A percentile compares a stretch with the other conserved stretches of the same genome.
Evolutionary conservation across 1,284 basidiomycete genomes (phyloP).

Genomic region (Marasmius fiardii): DNA sequence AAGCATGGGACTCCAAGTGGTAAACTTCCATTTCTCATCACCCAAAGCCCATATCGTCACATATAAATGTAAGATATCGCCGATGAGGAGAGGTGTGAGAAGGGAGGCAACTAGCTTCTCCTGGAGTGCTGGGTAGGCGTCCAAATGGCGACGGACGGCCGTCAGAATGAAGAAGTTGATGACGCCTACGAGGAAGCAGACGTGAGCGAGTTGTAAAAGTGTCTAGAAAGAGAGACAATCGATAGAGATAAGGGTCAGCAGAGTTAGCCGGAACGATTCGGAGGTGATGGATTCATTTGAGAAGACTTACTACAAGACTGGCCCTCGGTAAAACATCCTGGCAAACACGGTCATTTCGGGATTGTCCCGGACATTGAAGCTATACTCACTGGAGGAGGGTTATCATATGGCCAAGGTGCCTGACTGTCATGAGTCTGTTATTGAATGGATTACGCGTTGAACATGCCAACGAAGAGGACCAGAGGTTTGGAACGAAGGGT

Average conservation of each 20-base stretch:
- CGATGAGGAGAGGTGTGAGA: conserved; percentile 63
- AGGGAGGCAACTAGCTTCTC: conserved; percentile 64
- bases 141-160: conserved; percentile 56
- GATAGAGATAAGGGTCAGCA: background rate
- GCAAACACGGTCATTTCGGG: background rate
- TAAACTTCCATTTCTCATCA: conserved; percentile 57
- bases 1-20: conserved; percentile 62
- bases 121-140: conserved; percentile 55
- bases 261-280: background rate
- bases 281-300: background rate
- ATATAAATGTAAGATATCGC: conserved; percentile 61
- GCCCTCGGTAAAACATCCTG: conserved; percentile 47
- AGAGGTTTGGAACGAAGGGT: conserved; percentile 12
- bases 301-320: conserved; percentile 42
- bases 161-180: conserved; percentile 66
- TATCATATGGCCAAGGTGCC: conserved; percentile 60
- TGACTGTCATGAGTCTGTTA: conserved; percentile 65
- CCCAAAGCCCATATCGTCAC: conserved; percentile 73
- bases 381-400: conserved; percentile 36
- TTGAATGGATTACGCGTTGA: conserved; percentile 7
- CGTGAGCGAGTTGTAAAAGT: conserved; percentile 67
- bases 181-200: conserved; percentile 67
- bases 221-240: conserved; percentile 6
- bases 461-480: conserved; percentile 10
- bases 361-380: background rate